Percentiles rank a stretch among this genome's conserved stretches.
These are phyloP conservation scores for Hordeum vulgare DNA, from an alignment of 176 grass and related monocot species.

Conservation along the genomic window DNA sequence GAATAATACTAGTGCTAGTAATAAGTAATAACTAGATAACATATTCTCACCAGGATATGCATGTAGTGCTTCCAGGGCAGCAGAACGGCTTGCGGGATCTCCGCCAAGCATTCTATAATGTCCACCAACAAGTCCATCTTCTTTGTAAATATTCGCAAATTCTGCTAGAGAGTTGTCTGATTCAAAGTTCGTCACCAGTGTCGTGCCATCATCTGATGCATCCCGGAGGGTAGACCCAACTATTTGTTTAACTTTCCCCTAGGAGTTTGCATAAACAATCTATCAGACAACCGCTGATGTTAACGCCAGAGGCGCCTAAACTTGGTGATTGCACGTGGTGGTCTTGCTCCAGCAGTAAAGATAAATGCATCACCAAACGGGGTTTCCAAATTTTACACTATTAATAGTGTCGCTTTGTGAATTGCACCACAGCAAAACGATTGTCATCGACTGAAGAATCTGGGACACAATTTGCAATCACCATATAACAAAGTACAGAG, in stretches of 20 bases:
- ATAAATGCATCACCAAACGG: not conserved
- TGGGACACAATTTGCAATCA: not conserved
- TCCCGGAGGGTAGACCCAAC: conserved; percentile 88
- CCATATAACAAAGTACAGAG: conserved; percentile 8
- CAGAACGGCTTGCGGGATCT: conserved; percentile 53
- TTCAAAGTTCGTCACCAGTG: conserved; percentile 84
- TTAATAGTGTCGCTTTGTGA: not conserved
- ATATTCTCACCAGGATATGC: too few relatives aligned
- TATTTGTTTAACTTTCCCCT: conserved; percentile 95
- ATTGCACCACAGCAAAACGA: not conserved
- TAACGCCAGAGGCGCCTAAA: too few relatives aligned
- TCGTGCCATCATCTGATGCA: conserved; percentile 16
- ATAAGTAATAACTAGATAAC: too few relatives aligned
- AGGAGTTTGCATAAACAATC: too few relatives aligned
- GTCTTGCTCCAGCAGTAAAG: too few relatives aligned
- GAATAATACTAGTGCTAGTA: too few relatives aligned
- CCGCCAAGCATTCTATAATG: conserved; percentile 94
- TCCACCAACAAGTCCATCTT: conserved; percentile 56
- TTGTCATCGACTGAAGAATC: not conserved
- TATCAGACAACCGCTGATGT: too few relatives aligned
- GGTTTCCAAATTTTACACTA: not conserved
- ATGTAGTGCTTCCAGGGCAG: conserved; percentile 58
- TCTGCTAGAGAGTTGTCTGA: conserved; percentile 66
- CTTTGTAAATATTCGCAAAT: conserved; percentile 62
- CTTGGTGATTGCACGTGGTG: too few relatives aligned